Base-by-base conservation (phyloP, 768 basidiomycete species). In the Mycena latifolia region DNA sequence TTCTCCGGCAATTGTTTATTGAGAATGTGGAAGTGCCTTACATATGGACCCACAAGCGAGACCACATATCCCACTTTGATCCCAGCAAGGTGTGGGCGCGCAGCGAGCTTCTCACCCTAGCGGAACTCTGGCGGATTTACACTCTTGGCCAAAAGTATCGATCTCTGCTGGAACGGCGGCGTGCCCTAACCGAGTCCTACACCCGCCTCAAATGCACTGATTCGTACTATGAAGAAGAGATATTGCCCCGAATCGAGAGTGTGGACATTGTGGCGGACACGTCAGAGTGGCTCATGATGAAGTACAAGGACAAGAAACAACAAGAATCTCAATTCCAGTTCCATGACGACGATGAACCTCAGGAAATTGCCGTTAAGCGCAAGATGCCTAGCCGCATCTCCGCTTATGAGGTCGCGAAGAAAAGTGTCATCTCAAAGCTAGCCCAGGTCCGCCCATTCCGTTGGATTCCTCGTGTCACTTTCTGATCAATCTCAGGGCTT, bases 21-120 rank as follows among this genome's bases (percentile, higher is more conserved):
- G 89, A 95, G 46, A 89, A 94, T 71, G 91, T 93, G 69, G 98
- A 99, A 76, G 96, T 98, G 9, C 95, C 98, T 0, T 96, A 95
- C 78, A 89, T 99, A 67, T 98, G 93, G 92, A 88, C 89, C 20
- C 95, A 98, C 82, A 94, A 93, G 72, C 87, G 93, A 39, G 98
- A 99, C 76, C 92, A 93, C 73, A 91, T 99, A 72, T 89, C 89
- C 50, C 88, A 92, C 76, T 93, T 93, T 77, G 92, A 95, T 72
- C 83, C 88, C 51, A 76, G 80, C 33, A 89, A 92, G 63, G 84
- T 88, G 55, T 82, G 86, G 35, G 74, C 84, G n/a, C 87, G 87
- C 39, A 74, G 86, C 24, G 91, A 92, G 66, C 88, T 98, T 31
- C 85, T 99, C 63, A 86, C 78, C 69, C 82, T 92, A 64, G 81